Evolutionary conservation across 345 rosid species (phyloP).

Genomic region (Moringa oleifera): DNA sequence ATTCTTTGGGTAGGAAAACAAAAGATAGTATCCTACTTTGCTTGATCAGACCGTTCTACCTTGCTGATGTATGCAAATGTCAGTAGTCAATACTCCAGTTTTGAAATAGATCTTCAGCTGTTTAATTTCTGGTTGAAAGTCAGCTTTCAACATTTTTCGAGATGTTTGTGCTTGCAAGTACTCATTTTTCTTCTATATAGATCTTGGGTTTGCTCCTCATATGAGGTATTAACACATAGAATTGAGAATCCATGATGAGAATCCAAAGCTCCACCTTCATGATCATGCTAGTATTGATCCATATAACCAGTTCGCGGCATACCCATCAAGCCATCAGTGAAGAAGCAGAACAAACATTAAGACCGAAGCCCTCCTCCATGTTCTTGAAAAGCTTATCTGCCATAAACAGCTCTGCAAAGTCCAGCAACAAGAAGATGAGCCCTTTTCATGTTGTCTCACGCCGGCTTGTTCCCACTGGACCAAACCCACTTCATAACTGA

Average conservation of each 20-base stretch:
- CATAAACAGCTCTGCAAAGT: slow-evolving; percentile 8
- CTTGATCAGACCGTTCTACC: too few species aligned
- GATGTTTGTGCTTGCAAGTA: neutral
- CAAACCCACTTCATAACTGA: slow-evolving; percentile 39
- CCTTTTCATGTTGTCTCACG: slow-evolving; percentile 17
- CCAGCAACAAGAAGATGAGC: neutral
- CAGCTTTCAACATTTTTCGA: slow-evolving; percentile 11
- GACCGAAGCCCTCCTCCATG: slow-evolving; percentile 5
- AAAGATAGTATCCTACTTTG: neutral
- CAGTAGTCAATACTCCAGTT: too few species aligned
- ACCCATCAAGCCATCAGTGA: slow-evolving; percentile 1
- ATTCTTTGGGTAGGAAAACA: neutral
- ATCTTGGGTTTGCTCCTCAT: neutral
- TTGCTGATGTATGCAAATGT: too few species aligned
- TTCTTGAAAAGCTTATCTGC: slow-evolving; percentile 12
- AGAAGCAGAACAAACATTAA: slow-evolving; percentile 7
- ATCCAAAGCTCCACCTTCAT: neutral
- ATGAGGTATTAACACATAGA: neutral
- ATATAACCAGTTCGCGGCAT: slow-evolving; percentile 12
- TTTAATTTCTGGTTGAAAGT: too few species aligned
- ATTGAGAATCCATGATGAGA: too few species aligned
- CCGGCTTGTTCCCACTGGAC: slow-evolving; percentile 28
- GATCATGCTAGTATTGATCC: slow-evolving; percentile 10
- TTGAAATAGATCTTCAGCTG: too few species aligned
- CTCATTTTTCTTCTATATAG: too few species aligned